These are phyloP conservation scores for Avena atlantica DNA, from an alignment of 176 grass and related monocot species.

Conservation along the genomic window DNA sequence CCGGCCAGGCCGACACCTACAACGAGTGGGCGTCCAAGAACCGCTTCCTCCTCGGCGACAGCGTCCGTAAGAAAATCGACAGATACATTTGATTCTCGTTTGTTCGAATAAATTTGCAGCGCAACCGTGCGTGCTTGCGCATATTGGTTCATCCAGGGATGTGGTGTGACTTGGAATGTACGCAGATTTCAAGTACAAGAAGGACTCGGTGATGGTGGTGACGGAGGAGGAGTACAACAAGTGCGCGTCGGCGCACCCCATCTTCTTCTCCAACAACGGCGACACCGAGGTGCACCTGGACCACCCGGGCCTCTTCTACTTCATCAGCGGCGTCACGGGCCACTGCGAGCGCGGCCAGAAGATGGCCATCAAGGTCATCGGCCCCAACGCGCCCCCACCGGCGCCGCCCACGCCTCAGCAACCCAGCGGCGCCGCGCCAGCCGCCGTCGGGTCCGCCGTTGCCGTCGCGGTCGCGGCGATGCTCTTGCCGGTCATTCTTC, in stretches of 20 bases:
- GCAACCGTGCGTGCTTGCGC: too few species aligned
- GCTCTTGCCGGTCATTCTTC: constrained; percentile 10
- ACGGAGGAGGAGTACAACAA: constrained; percentile 72
- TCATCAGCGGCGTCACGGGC: constrained; percentile 75
- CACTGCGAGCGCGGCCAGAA: constrained; percentile 84
- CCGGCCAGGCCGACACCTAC: constrained; percentile 42
- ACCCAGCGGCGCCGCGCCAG: background rate
- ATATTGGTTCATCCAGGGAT: background rate
- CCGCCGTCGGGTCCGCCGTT: background rate
- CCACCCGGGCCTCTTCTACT: constrained; percentile 58
- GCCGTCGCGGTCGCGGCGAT: background rate
- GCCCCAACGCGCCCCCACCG: constrained; percentile 32
- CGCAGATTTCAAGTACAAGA: constrained; percentile 79
- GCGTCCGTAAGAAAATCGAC: constrained; percentile 51
- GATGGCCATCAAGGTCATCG: constrained; percentile 75
- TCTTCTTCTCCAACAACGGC: constrained; percentile 86
- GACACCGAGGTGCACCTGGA: constrained; percentile 58
- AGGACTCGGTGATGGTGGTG: constrained; percentile 84
- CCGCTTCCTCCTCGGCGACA: constrained; percentile 84
- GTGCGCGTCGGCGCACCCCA: constrained; percentile 62
- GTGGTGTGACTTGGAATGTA: too few species aligned
- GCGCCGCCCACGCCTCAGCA: constrained; percentile 38
- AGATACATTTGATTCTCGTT: background rate
- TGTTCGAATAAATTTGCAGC: background rate
- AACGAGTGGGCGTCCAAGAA: constrained; percentile 84